These are phyloP conservation scores for Chaetomiaceae sp. DNA, from an alignment of 2,329 filamentous ascomycete species.

Conservation along the genomic window DNA sequence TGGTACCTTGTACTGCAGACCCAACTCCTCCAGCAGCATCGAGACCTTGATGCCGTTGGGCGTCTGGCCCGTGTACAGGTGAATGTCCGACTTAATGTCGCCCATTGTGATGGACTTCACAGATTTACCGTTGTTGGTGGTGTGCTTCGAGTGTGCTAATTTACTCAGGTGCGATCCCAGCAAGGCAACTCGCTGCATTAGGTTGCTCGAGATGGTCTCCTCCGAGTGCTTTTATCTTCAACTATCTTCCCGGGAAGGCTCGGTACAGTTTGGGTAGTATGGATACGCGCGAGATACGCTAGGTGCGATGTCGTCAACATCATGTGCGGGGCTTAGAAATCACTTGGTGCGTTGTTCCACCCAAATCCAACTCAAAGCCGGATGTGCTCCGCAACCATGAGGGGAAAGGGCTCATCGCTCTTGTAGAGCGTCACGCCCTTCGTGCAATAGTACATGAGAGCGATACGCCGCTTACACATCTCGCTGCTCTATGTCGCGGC, in stretches of 20 bases:
- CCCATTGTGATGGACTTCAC: conserved; percentile 34
- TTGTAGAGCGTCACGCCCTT: too few species aligned
- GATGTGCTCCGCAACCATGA: conserved; percentile 1
- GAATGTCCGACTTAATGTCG: conserved; percentile 54
- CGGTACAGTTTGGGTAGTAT: too few species aligned
- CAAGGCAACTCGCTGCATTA: conserved; percentile 7
- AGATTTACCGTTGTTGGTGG: neutral
- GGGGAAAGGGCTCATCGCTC: conserved; percentile 1
- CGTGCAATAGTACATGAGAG: too few species aligned
- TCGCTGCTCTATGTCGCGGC: too few species aligned
- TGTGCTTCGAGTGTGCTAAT: too few species aligned
- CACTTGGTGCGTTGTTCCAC: neutral
- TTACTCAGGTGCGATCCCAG: conserved; percentile 10
- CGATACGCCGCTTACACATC: too few species aligned
- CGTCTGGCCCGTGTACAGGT: conserved; percentile 74
- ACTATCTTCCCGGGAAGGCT: too few species aligned
- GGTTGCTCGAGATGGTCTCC: neutral
- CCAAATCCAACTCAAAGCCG: too few species aligned
- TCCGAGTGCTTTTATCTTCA: neutral
- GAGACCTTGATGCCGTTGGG: conserved; percentile 89
- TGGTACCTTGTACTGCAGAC: conserved; percentile 66
- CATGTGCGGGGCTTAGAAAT: conserved; percentile 14
- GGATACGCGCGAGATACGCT: neutral
- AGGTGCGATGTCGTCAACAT: neutral
- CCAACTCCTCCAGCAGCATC: conserved; percentile 79